Base-by-base conservation (phyloP, 2,329 filamentous ascomycete genomes). In the Atkinsonella texensis region DNA sequence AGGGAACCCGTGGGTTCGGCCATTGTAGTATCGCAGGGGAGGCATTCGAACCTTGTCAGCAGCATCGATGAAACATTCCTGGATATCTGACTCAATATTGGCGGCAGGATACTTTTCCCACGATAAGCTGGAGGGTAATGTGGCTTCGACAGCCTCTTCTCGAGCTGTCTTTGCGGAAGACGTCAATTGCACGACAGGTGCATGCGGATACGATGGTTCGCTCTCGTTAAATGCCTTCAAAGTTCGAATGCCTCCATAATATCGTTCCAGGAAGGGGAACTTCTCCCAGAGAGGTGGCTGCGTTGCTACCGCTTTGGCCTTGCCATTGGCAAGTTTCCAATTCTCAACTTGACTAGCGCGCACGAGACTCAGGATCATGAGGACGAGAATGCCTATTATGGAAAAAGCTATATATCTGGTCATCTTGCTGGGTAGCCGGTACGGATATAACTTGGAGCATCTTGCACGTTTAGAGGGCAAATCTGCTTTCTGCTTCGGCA, bases 211-310 rank as follows among this genome's bases (percentile, higher is more conserved):
- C 62, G 97, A 87, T 0, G 90, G 84, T 10, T 76, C 72, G 57
- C 90, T 91, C 46, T 87, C 73, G 13, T 74, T 66, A 28, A 81
- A 70, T 0, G 80, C 68, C 0, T 87, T 79, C 55, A 98, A 63
- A 0, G 79, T 85, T 56, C 84, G 77, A 53, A 98, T 76, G 1
- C 93, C 93, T 13, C 89, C 91, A 65, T 96, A 93, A 65, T 96
- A 98, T 56, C 90, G 79, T 54, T 84, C 84, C 55, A 98, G 68
- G 61, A 95, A 94, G 0, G 83, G 81, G 63, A 95, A 97, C 10
- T 77, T 79, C 64, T 95, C 87, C 89, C 90, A 97, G 5, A 79
- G 68, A 0, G 83, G 80, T 12, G 87, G 86, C 18, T 81, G 79
- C 0, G 79, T 68, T 0, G 80, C 75, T 12, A 76, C 60, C 7